Base-by-base conservation (phyloP, 2,329 filamentous ascomycete genomes). In the Arthrobotrys conoides region DNA sequence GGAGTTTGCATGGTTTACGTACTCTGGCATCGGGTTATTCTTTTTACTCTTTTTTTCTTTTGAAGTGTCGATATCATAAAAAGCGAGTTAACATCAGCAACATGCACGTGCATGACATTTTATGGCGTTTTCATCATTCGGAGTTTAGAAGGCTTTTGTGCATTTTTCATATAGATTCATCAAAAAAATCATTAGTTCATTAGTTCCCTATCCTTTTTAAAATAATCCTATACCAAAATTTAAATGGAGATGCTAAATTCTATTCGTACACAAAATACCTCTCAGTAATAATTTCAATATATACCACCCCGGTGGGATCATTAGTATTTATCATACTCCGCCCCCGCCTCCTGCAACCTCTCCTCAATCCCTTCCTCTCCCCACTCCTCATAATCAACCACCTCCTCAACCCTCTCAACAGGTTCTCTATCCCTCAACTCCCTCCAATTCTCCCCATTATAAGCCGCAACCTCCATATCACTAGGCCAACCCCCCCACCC, bases 401-500 rank as follows among this genome's bases (percentile, higher is more conserved):
- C 44, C 16, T 18, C 20, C 16, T 55, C 33, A 55, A 46, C 16
- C 44, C 8, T 22, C 22, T 33, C n/a, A 6, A 1, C 33, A 12
- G 53, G 24, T 1, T 24, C 44, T 20, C 24, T n/a, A 41, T 72
- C 75, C 33, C 75, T 68, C 75, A 79, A 59, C 5, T 70, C 70
- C 46, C 51, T 57, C 71, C 70, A 79, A 65, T 75, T 75, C 65
- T 66, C 36, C 10, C 76, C 76, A 46, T 53, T 59, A 48, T 79
- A 79, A 22, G 76, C 76, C 57, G 69, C 65, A 36, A 66, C 65
- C 53, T 79, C 76, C n/a, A 38, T 41, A 55, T 75, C 55, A 10
- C 55, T 75, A 18, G 76, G 65, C 76, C 76, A 79, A n/a, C 53
- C 55, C 5, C 76, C 76, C 76, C 76, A 79, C 22, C 55, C 70